A percentile compares a stretch with the other conserved stretches of the same genome.
Conservation (phyloP, 345 rosid species). For the Triadica sebifera region DNA sequence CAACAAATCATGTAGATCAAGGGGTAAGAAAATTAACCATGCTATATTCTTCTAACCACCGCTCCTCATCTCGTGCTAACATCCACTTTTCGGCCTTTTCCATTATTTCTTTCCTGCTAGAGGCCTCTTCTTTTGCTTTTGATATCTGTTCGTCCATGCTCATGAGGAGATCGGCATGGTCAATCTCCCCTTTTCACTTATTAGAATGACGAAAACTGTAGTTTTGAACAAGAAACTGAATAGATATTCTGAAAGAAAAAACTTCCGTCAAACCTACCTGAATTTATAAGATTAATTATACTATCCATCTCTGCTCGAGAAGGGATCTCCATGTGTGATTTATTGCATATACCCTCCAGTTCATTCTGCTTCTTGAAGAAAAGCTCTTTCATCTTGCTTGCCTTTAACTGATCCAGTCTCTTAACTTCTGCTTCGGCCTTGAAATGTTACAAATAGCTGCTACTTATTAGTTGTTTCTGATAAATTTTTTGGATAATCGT, state of each 20-base stretch:
- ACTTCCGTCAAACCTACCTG: slow-evolving; percentile 48
- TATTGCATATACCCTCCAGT: slow-evolving; percentile 70
- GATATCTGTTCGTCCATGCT: slow-evolving; percentile 85
- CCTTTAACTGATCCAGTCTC: slow-evolving; percentile 90
- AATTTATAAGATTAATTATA: slow-evolving; percentile 62
- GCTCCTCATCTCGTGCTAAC: slow-evolving; percentile 81
- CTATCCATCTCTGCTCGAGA: slow-evolving; percentile 60
- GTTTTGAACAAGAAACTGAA: slow-evolving; percentile 8
- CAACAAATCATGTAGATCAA: slow-evolving; percentile 13
- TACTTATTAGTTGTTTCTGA: slow-evolving; percentile 4
- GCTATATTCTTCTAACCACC: slow-evolving; percentile 96
- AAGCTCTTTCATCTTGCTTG: slow-evolving; percentile 88
- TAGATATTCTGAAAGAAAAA: slow-evolving; percentile 6
- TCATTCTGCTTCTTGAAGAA: slow-evolving; percentile 82
- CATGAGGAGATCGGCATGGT: slow-evolving; percentile 77
- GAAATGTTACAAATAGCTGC: slow-evolving; percentile 23
- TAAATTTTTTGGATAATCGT: slow-evolving; percentile 7
- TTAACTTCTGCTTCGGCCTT: slow-evolving; percentile 95
- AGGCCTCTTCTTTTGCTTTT: slow-evolving; percentile 87
- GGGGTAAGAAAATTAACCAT: slow-evolving; percentile 45
- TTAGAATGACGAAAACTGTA: slow-evolving; percentile 17
- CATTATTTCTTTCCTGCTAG: slow-evolving; percentile 82
- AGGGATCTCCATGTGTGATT: slow-evolving; percentile 85
- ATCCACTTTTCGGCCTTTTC: slow-evolving; percentile 90
- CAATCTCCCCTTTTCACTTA: slow-evolving; percentile 64